Conservation (phyloP, 2,329 filamentous ascomycete genomes). For the Phoma sp. region DNA sequence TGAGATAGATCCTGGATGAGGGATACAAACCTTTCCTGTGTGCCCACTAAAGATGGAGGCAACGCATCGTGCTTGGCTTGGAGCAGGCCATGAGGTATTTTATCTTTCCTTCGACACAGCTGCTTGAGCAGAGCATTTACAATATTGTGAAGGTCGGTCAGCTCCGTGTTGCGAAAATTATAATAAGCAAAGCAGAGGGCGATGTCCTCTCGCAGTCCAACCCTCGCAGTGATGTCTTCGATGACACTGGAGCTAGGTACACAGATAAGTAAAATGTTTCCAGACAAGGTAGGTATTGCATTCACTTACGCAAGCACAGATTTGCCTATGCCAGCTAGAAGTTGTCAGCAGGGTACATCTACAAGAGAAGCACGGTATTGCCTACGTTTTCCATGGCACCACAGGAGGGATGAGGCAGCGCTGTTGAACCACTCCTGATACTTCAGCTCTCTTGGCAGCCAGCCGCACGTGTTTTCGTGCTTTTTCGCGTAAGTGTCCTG, state of each 20-base stretch:
- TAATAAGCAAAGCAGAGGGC: slow-evolving; percentile 32
- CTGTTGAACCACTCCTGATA: slow-evolving; percentile 25
- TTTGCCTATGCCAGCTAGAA: slow-evolving; percentile 32
- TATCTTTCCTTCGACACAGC: slow-evolving; percentile 14
- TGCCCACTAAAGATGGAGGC: slow-evolving; percentile 16
- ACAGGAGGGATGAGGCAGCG: slow-evolving; percentile 22
- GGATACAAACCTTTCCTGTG: slow-evolving; percentile 15
- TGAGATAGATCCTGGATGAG: slow-evolving; percentile 10
- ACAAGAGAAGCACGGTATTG: not conserved
- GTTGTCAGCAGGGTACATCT: slow-evolving; percentile 5
- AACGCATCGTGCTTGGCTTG: slow-evolving; percentile 15
- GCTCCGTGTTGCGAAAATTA: slow-evolving; percentile 24
- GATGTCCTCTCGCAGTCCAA: slow-evolving; percentile 15
- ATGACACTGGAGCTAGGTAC: slow-evolving; percentile 29
- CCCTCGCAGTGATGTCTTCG: slow-evolving; percentile 25
- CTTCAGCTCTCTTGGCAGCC: slow-evolving; percentile 20
- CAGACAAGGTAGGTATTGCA: too few species aligned
- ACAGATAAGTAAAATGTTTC: not conserved
- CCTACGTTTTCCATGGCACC: slow-evolving; percentile 34
- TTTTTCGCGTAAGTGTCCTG: slow-evolving; percentile 26
- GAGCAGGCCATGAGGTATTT: slow-evolving; percentile 15
- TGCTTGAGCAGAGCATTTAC: slow-evolving; percentile 22
- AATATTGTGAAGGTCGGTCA: slow-evolving; percentile 9
- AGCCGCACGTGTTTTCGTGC: slow-evolving; percentile 26
- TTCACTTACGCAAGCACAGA: slow-evolving; percentile 26